A percentile compares a stretch with the other conserved stretches of the same genome.
Evolutionary conservation across 2,329 filamentous ascomycete genomes (phyloP).

Genomic region (Fusarium coffeatum): DNA sequence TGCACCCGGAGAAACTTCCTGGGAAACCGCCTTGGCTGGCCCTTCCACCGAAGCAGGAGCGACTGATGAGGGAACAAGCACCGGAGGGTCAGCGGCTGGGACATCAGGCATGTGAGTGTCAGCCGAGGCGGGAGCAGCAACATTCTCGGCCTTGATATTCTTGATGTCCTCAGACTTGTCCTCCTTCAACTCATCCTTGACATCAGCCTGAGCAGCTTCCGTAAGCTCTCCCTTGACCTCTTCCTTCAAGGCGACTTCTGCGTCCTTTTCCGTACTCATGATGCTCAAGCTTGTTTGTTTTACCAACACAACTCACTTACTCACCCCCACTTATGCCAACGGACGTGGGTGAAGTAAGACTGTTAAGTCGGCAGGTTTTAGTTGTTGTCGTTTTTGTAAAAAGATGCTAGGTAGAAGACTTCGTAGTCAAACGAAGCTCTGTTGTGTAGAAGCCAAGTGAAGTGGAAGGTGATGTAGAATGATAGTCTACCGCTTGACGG

Average conservation of each 20-base stretch:
- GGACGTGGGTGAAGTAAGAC: slow-evolving; percentile 8
- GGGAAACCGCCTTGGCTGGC: neutral
- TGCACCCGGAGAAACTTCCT: slow-evolving; percentile 8
- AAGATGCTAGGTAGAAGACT: neutral
- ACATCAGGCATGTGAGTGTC: slow-evolving; percentile 14
- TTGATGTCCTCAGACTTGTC: slow-evolving; percentile 33
- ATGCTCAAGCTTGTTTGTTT: slow-evolving; percentile 18
- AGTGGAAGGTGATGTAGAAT: slow-evolving; percentile 16
- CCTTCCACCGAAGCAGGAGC: slow-evolving; percentile 10
- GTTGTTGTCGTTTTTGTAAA: neutral
- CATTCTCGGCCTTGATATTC: slow-evolving; percentile 6
- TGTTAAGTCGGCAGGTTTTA: neutral
- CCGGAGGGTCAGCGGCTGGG: slow-evolving; percentile 17
- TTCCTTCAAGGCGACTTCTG: slow-evolving; percentile 41
- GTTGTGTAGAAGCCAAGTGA: slow-evolving; percentile 3
- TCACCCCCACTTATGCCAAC: slow-evolving; percentile 31
- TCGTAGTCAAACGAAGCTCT: neutral
- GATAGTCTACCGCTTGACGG: slow-evolving; percentile 2
- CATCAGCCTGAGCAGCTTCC: slow-evolving; percentile 23
- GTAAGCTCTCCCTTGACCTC: slow-evolving; percentile 37
- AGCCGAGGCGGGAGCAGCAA: slow-evolving; percentile 20
- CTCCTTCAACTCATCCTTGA: slow-evolving; percentile 31
- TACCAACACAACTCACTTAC: slow-evolving; percentile 18
- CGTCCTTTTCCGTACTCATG: slow-evolving; percentile 41
- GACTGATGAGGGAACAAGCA: slow-evolving; percentile 8